Base-by-base conservation (phyloP, 225 moss, liverwort and hornwort species). In the Asterella californica region DNA sequence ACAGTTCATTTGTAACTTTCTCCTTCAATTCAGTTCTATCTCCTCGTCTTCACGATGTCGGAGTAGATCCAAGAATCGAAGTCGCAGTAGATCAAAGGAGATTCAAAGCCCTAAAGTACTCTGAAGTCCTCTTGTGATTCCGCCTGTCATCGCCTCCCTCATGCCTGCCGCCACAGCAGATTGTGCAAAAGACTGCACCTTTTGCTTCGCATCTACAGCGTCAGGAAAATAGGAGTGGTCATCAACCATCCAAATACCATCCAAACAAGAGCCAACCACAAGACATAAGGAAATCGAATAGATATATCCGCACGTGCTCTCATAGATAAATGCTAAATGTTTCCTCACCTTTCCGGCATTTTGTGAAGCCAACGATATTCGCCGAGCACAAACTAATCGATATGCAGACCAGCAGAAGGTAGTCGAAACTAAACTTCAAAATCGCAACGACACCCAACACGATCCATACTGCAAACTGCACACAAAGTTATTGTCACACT, bases 311-410 rank as follows among this genome's bases (percentile, higher is more conserved):
- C n/a, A n/a, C n/a, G n/a, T n/a, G n/a, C n/a, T n/a, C n/a, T n/a
- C n/a, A n/a, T n/a, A n/a, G n/a, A n/a, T n/a, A n/a, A n/a, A n/a
- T n/a, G 70, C 2, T 49, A 76, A 52, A 79, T 37, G 14, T 49
- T 32, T 32, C 17, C 11, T 22, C 38, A 94, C 94, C 94, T 87
- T 95, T 95, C 30, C 83, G 87, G 75, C 94, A 95, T 80, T 86
- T 93, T 12, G 92, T 95, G 79, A 90, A 95, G 73, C 94, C 94
- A 36, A 91, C 38, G 47, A 95, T 90, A 49, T 95, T 95, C 75
- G 94, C 90, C 42, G 78, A 73, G 68, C 89, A 88, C 84, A 93
- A 83, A 14, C 82, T 82, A 42, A 95, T 83, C 11, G 94, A 89
- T 81, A 93, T 87, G 37, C 74, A 68, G 9, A 89, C 90, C 52